Evolutionary conservation across 495 filamentous ascomycete genomes (phyloP).

Genomic region (Eremomyces bilateralis): DNA sequence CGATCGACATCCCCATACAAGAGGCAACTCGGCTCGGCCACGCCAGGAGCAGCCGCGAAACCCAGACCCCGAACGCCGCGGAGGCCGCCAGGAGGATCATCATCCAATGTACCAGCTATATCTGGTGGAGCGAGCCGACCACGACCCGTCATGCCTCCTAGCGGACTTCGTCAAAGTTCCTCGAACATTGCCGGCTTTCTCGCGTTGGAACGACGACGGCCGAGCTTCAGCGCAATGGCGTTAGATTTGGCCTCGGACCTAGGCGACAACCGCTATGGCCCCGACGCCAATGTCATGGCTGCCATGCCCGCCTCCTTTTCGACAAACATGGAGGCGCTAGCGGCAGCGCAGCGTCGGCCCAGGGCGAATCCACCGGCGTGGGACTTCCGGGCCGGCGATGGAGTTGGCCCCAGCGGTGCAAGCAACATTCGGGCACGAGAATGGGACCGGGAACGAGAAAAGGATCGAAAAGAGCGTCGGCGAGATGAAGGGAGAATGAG

Average conservation of each 20-base stretch:
- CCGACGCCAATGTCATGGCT: constrained; percentile 25
- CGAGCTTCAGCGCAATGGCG: constrained; percentile 30
- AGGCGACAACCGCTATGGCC: constrained; percentile 30
- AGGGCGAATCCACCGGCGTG: constrained; percentile 7
- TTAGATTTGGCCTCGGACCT: constrained; percentile 52
- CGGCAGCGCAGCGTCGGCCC: constrained; percentile 4
- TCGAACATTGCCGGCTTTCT: constrained; percentile 28
- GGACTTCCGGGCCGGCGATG: neutral
- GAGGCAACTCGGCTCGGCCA: neutral
- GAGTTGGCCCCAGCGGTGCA: neutral
- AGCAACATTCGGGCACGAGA: constrained; percentile 14
- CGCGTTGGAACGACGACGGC: constrained; percentile 19
- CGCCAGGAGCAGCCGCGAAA: no score
- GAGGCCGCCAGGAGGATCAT: no score
- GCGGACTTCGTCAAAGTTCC: constrained; percentile 29
- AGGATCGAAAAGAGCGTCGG: neutral
- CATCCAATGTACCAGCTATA: no score
- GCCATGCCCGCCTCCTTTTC: constrained; percentile 53
- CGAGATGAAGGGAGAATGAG: constrained; percentile 41
- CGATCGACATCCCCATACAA: neutral
- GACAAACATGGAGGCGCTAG: constrained; percentile 41
- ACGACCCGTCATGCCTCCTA: constrained; percentile 31
- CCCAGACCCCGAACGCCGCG: no score
- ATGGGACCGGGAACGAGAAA: constrained; percentile 36
- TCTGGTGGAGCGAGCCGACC: constrained; percentile 20